phyloP scores from a whole-genome alignment of 169 alveolate species.

The Plasmodium berghei region DNA sequence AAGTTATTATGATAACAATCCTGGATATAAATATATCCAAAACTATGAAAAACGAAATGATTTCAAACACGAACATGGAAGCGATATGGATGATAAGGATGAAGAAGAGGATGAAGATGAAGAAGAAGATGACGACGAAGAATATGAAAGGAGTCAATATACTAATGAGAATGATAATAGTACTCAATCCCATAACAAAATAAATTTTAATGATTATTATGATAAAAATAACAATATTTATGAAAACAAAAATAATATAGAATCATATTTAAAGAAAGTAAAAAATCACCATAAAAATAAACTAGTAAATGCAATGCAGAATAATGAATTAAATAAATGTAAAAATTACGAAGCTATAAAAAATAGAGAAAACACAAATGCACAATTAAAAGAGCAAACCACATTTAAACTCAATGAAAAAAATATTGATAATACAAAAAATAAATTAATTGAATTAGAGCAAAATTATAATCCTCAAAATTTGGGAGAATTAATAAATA shows the following conservation, averaged over 20 bases:
- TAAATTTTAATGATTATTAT: not conserved
- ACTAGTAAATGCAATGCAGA: not conserved
- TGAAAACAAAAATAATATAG: slow-evolving; percentile 10
- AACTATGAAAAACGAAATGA: not conserved
- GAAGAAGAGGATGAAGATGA: slow-evolving; percentile 13
- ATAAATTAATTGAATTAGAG: not conserved
- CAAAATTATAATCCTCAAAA: not conserved
- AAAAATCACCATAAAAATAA: not conserved
- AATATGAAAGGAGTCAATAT: slow-evolving; percentile 5
- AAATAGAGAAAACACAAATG: not conserved
- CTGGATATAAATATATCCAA: not conserved
- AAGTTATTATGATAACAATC: not conserved
- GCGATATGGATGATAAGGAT: not conserved
- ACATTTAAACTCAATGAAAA: not conserved
- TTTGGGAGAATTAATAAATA: not conserved
- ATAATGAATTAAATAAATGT: not conserved
- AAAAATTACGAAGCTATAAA: not conserved
- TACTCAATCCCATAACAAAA: not conserved
- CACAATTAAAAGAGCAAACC: not conserved
- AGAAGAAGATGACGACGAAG: not conserved
- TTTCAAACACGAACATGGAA: not conserved
- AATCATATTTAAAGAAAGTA: not conserved
- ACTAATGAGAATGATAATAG: slow-evolving; percentile 1
- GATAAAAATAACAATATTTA: slow-evolving; percentile 11
- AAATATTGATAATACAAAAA: not conserved